phyloP scores from a whole-genome alignment of 164 flowering plant genomes.

The Tinospora cordifolia region DNA sequence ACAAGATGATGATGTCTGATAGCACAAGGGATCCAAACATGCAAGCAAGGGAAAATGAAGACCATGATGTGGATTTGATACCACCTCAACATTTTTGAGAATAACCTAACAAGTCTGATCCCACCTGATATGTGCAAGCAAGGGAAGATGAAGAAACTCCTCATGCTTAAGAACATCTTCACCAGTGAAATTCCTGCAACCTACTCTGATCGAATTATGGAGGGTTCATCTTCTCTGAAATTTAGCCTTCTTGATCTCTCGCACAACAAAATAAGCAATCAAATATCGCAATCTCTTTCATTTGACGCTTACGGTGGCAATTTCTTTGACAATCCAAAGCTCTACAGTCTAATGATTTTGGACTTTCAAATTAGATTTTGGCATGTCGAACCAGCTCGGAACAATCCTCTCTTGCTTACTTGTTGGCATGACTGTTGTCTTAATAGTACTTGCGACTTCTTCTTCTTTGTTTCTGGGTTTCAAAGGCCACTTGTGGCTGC shows the following conservation, averaged over 20 bases:
- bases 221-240: slow-evolving; percentile 38
- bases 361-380: slow-evolving; percentile 27
- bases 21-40: no score
- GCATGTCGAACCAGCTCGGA: slow-evolving; percentile 23
- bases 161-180: slow-evolving; percentile 59
- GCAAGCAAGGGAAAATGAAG: no score
- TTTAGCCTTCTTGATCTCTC: slow-evolving; percentile 70
- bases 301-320: slow-evolving; percentile 45
- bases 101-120: slow-evolving; percentile 59
- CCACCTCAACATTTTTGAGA: slow-evolving; percentile 70
- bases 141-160: slow-evolving; percentile 52
- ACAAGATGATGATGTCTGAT: no score
- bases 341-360: slow-evolving; percentile 41
- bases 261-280: slow-evolving; percentile 46
- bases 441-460: slow-evolving; percentile 26
- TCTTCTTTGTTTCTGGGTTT: slow-evolving; percentile 27
- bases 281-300: slow-evolving; percentile 44
- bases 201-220: slow-evolving; percentile 67
- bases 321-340: slow-evolving; percentile 54
- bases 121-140: slow-evolving; percentile 89
- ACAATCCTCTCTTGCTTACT: slow-evolving; percentile 38
- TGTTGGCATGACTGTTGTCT: slow-evolving; percentile 19
- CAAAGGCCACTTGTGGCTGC: no score
- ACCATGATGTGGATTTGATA: no score
- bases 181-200: slow-evolving; percentile 62